Percentiles rank a stretch among this genome's conserved stretches.
Evolutionary conservation across 768 basidiomycete species (phyloP).

Genomic region (Chalciporus sphaerocephalus): DNA sequence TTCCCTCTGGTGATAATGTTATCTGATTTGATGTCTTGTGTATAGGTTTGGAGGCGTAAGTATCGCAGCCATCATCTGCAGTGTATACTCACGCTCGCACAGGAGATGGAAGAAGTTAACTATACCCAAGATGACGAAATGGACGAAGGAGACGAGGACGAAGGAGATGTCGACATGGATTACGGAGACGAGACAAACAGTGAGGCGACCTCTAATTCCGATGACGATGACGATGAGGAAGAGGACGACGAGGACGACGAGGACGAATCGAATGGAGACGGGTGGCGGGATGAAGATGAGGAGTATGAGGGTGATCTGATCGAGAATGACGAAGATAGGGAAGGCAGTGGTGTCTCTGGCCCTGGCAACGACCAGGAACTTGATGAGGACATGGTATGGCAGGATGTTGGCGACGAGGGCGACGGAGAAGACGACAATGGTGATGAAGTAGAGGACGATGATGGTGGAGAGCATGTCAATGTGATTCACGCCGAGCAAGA

Average conservation of each 20-base stretch:
- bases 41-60: conserved; percentile 74
- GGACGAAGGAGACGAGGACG: conserved; percentile 77
- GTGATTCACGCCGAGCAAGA: conserved; percentile 61
- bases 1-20: not conserved
- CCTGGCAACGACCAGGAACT: conserved; percentile 47
- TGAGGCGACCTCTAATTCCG: conserved; percentile 74
- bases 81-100: conserved; percentile 15
- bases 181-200: conserved; percentile 80
- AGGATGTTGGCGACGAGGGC: conserved; percentile 55
- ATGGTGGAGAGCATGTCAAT: conserved; percentile 44
- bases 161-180: conserved; percentile 84
- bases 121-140: conserved; percentile 68
- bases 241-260: conserved; percentile 56
- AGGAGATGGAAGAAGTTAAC: conserved; percentile 86
- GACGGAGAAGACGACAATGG: conserved; percentile 60
- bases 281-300: conserved; percentile 57
- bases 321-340: conserved; percentile 58
- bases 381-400: conserved; percentile 54
- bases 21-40: conserved; percentile 8
- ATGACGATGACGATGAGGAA: conserved; percentile 63
- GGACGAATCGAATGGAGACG: conserved; percentile 40
- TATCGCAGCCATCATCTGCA: conserved; percentile 14
- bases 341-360: conserved; percentile 45
- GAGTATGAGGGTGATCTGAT: conserved; percentile 54
- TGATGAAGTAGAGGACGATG: conserved; percentile 45